Evolutionary conservation across 2,329 filamentous ascomycete species (phyloP), one percentile per base, ranked within the genome.

Genomic region (Albophoma yamanashiensis): DNA sequence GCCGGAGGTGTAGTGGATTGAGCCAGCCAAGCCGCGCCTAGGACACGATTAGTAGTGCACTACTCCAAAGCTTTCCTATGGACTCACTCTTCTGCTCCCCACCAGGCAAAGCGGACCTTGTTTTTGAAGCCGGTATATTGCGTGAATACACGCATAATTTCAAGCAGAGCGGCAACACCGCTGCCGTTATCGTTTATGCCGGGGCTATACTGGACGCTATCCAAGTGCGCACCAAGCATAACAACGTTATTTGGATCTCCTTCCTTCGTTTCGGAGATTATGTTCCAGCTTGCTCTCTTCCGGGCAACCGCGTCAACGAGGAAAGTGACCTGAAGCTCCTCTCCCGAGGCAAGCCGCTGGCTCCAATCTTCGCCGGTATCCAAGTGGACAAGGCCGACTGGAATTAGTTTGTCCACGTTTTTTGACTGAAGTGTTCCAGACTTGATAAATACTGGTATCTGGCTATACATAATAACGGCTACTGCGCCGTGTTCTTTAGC

Each of bases 381-480:
- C 8, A 68, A 62, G 1, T 65, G 60, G 47, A 76, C 68, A 31
- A 73, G 65, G n/a, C 69, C 74, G n/a, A 71, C 67, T 40, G 75
- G 71, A 17, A 71, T 63, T 6, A 75, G 63, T 57, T 67, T 62
- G 45, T 70, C 71, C 39, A 69, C 60, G 64, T 70, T 74, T 52
- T 65, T 64, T 3, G 71, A 71, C 20, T 79, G 77, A 3, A 87
- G 75, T 0, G 82, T 85, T 17, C 12, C 72, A 71, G 2, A 78
- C 68, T 31, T 31, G 3, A 71, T 56, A 3, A 60, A 61, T 1
- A 80, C 82, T 0, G 77, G 70, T 2, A 70, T 74, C 62, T 87
- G 84, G 76, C 89, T 83, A 72, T 85, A 87, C 61, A 89, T 75
- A 56, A 89, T 72, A 1, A 80, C 74, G 43, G 71, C 76, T 6